Base-by-base conservation (phyloP, 768 basidiomycete genomes). In the Auriculariales sp. region DNA sequence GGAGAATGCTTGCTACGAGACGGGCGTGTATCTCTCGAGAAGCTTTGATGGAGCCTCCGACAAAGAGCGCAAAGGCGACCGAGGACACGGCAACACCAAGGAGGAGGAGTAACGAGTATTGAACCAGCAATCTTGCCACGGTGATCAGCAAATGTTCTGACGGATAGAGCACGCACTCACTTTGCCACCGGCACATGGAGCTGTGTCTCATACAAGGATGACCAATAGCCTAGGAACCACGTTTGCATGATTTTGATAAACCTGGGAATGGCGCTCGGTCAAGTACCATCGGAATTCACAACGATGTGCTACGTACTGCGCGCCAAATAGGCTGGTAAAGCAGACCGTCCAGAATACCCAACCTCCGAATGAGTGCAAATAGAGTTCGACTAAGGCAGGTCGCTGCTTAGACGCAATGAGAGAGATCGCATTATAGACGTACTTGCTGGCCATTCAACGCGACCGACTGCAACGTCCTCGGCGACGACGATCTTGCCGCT, bases 111-210 rank as follows among this genome's bases (percentile, higher is more conserved):
- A 64, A 29, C 50, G 64, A 59, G 56, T 72, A 77, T 15, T 65
- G 55, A 17, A 56, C 56, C 7, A 81, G 61, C 59, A 80, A 79
- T 49, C 78, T 79, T 49, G n/a, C n/a, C 53, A 64, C 64, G 47
- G n/a, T 14, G 44, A 22, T 24, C 17, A 49, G 33, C 35, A n/a
- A 9, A 2, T 33, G 22, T 24, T 25, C 22, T 51, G 46, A 6
- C 50, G 51, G 46, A 53, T 51, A n/a, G n/a, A n/a, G n/a, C n/a
- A n/a, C n/a, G n/a, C n/a, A 19, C 56, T 55, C 15, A 34, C 39
- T 6, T 44, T 24, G 6, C 39, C 6, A 24, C 39, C 5, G n/a
- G 39, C 4, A 44, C 39, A 14, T 36, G 15, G n/a, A 6, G 6
- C 7, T 56, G 64, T 6, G 52, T 34, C 27, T 66, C 61, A 49